These are phyloP conservation scores for Trichoderma brevicompactum DNA, from an alignment of 2,329 filamentous ascomycete genomes.

Conservation along the genomic window DNA sequence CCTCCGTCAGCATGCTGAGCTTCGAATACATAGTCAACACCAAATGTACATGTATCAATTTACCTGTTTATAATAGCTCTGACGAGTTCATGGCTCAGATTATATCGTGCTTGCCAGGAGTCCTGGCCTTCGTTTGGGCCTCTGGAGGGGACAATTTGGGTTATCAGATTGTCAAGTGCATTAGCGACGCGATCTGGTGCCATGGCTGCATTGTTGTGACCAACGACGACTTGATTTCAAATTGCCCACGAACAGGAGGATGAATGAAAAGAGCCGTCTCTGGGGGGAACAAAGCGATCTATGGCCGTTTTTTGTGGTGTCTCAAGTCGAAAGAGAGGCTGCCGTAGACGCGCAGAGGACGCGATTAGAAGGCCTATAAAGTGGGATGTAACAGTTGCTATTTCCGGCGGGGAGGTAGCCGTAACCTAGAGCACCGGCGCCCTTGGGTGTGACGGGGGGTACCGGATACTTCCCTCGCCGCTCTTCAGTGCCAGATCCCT, in stretches of 20 bases:
- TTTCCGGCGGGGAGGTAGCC: constrained; percentile 16
- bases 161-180: constrained; percentile 78
- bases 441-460: constrained; percentile 26
- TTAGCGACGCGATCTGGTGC: constrained; percentile 72
- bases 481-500: constrained; percentile 30
- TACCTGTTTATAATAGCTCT: constrained; percentile 59
- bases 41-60: constrained; percentile 24
- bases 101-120: constrained; percentile 69
- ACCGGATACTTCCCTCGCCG: constrained; percentile 34
- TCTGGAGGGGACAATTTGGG: constrained; percentile 69
- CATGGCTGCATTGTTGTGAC: constrained; percentile 57
- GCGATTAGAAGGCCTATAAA: constrained; percentile 12
- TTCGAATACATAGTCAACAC: not conserved
- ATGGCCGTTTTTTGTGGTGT: constrained; percentile 4
- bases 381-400: constrained; percentile 26
- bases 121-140: constrained; percentile 68
- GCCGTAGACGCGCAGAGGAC: constrained; percentile 22
- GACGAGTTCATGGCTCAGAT: constrained; percentile 60
- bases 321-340: constrained; percentile 3
- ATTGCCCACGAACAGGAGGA: not conserved
- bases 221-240: not conserved
- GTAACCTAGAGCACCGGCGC: not conserved
- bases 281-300: not conserved
- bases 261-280: not conserved
- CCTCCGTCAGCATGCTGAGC: not conserved